phyloP scores from a whole-genome alignment of 106 monocot genomes.

The Dendrobium chrysotoxum region DNA sequence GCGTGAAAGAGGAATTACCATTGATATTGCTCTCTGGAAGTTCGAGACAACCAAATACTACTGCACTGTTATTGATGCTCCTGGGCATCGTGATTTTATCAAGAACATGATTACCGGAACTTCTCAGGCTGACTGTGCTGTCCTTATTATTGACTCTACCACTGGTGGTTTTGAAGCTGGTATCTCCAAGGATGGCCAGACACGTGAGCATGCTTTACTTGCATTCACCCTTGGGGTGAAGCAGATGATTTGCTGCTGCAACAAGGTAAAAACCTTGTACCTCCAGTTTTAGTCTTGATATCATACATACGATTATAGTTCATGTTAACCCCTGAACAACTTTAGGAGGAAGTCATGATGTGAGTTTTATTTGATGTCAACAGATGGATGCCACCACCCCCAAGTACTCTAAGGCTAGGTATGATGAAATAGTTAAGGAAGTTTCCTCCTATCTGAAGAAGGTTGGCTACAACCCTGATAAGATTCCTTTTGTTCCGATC shows the following conservation, averaged over 20 bases:
- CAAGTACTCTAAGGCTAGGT: conserved; percentile 54
- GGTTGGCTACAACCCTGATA: conserved; percentile 64
- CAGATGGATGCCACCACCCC: conserved; percentile 55
- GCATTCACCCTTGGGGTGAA: conserved; percentile 66
- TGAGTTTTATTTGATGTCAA: neutral
- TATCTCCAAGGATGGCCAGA: conserved; percentile 66
- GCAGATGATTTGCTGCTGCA: conserved; percentile 67
- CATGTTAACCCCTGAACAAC: too few relatives aligned
- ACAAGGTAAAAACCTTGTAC: conserved; percentile 34
- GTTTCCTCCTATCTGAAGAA: conserved; percentile 57
- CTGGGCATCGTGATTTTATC: conserved; percentile 57
- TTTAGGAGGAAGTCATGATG: too few relatives aligned
- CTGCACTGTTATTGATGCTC: conserved; percentile 49
- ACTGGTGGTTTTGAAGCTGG: conserved; percentile 72
- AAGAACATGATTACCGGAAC: conserved; percentile 70
- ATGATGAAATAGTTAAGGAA: conserved; percentile 57
- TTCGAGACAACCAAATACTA: conserved; percentile 55
- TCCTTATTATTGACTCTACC: conserved; percentile 57
- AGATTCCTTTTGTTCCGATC: conserved; percentile 53
- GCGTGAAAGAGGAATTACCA: conserved; percentile 58
- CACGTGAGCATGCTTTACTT: conserved; percentile 59
- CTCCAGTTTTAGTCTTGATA: too few relatives aligned
- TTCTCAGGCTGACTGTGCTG: conserved; percentile 52
- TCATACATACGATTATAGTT: neutral
- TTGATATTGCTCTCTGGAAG: conserved; percentile 65